Evolutionary conservation across 257 asterid species (phyloP).

Genomic region (Eucommia ulmoides): DNA sequence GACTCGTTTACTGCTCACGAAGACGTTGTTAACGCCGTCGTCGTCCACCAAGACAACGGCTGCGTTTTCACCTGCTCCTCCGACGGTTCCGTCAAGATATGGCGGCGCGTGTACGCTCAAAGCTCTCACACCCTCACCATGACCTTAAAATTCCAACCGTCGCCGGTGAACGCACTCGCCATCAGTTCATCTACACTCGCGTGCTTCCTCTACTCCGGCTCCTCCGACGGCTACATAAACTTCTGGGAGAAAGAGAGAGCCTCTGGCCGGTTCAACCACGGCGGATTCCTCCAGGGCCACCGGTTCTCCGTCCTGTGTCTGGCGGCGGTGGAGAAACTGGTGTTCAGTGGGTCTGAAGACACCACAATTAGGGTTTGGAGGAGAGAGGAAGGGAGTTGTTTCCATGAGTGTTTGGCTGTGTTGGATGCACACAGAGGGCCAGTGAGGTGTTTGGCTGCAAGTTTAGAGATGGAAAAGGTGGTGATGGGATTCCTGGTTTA

Average conservation of each 20-base stretch:
- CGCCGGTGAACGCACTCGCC: constrained; percentile 62
- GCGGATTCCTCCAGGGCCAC: constrained; percentile 81
- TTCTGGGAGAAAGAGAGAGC: constrained; percentile 86
- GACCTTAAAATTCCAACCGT: constrained; percentile 63
- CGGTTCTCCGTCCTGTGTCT: constrained; percentile 63
- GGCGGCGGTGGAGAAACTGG: constrained; percentile 53
- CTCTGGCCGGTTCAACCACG: constrained; percentile 70
- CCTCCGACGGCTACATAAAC: constrained; percentile 75
- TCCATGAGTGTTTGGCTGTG: constrained; percentile 81
- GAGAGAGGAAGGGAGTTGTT: constrained; percentile 79
- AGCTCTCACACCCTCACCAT: constrained; percentile 72
- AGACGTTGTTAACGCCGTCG: constrained; percentile 43
- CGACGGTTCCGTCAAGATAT: constrained; percentile 67
- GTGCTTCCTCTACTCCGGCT: constrained; percentile 76
- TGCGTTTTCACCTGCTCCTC: constrained; percentile 69
- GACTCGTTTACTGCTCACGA: constrained; percentile 71
- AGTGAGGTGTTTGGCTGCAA: constrained; percentile 62
- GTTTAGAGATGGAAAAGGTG: constrained; percentile 61
- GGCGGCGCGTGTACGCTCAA: constrained; percentile 75
- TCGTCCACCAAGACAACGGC: constrained; percentile 64
- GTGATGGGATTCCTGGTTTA: constrained; percentile 64
- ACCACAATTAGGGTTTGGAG: constrained; percentile 80
- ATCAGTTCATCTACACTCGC: constrained; percentile 24
- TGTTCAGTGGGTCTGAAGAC: constrained; percentile 89
- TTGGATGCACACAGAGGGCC: constrained; percentile 86